phyloP scores from a whole-genome alignment of 306 rosid species.

The Cajanus cajan region DNA sequence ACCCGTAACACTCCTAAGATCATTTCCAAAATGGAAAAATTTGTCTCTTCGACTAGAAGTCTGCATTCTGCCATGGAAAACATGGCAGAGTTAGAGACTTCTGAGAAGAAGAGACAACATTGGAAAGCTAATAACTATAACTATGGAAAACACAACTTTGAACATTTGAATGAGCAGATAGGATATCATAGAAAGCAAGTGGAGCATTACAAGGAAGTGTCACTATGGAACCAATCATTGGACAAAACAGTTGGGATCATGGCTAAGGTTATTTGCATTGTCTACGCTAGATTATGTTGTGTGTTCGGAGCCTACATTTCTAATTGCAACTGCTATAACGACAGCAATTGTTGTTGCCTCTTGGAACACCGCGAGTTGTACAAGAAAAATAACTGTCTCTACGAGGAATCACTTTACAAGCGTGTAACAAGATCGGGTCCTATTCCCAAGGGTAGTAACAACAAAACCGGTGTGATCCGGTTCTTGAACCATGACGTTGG shows the following conservation, averaged over 20 bases:
- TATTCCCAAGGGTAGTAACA: background rate
- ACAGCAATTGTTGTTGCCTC: slow-evolving; percentile 9
- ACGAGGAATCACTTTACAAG: background rate
- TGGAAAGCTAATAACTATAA: slow-evolving; percentile 20
- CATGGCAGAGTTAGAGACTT: slow-evolving; percentile 38
- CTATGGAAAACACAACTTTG: slow-evolving; percentile 9
- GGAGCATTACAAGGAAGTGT: slow-evolving; percentile 47
- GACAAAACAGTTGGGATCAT: slow-evolving; percentile 52
- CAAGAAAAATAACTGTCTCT: background rate
- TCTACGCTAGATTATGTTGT: slow-evolving; percentile 48
- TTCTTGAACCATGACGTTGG: background rate
- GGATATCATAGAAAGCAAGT: slow-evolving; percentile 43
- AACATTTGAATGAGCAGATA: slow-evolving; percentile 35
- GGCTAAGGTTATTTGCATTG: slow-evolving; percentile 53
- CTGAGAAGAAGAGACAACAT: slow-evolving; percentile 38
- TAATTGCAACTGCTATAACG: background rate
- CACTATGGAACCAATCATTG: slow-evolving; percentile 62
- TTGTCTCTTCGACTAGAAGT: slow-evolving; percentile 20
- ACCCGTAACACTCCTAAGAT: slow-evolving; percentile 6
- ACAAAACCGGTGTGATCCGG: background rate
- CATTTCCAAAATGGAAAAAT: slow-evolving; percentile 45
- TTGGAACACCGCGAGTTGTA: slow-evolving; percentile 34
- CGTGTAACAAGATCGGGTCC: slow-evolving; percentile 39
- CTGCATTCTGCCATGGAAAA: slow-evolving; percentile 45
- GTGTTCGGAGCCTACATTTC: slow-evolving; percentile 46